Evolutionary conservation across 192 early-diverging fungal species (phyloP).

Genomic region (Paraglomus brasilianum): DNA sequence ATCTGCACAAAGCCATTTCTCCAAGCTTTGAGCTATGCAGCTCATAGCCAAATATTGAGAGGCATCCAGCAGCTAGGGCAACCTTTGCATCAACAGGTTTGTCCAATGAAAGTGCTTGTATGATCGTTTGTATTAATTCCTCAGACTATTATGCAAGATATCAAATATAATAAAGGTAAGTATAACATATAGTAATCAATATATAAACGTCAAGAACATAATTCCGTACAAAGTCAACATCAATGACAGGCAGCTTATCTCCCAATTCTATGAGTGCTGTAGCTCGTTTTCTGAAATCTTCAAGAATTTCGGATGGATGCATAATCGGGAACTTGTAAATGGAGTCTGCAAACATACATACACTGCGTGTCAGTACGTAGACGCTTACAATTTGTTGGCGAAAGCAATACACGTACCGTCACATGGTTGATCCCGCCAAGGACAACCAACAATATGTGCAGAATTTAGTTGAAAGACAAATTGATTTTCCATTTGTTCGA

Average conservation of each 20-base stretch:
- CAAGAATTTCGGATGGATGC: neutral
- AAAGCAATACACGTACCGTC: neutral
- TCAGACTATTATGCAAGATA: conserved; percentile 10
- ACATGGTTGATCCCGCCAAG: conserved; percentile 24
- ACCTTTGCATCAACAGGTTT: neutral
- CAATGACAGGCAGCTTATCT: conserved; percentile 13
- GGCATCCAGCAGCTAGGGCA: neutral
- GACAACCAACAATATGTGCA: conserved; percentile 6
- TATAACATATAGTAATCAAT: neutral
- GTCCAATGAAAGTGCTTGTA: neutral
- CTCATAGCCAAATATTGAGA: conserved; percentile 30
- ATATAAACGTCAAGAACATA: neutral
- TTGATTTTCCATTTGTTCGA: conserved; percentile 1
- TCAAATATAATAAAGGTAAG: conserved; percentile 1
- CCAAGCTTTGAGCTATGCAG: neutral
- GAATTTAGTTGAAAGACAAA: conserved; percentile 1
- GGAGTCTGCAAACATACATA: neutral
- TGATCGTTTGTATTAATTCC: conserved; percentile 21
- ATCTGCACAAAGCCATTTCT: neutral
- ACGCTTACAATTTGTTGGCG: no score
- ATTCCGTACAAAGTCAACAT: conserved; percentile 17
- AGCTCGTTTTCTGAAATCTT: conserved; percentile 17
- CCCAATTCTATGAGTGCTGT: conserved; percentile 4
- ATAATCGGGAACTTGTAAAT: conserved; percentile 20
- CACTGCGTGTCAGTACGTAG: no score